Conservation (phyloP, 192 early-diverging fungal genomes). For the Umbelopsis sp. region DNA sequence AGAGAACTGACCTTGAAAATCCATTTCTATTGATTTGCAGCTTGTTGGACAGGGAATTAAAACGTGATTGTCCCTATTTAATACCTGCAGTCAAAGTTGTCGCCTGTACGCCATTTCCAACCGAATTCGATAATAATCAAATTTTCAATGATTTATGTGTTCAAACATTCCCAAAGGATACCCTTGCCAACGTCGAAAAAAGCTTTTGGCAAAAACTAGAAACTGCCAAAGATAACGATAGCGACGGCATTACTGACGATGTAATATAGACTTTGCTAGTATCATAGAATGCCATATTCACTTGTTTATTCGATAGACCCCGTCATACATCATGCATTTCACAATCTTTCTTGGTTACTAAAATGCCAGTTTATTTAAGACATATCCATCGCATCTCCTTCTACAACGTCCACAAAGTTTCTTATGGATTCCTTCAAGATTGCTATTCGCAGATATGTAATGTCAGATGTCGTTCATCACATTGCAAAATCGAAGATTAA, state of each 20-base stretch:
- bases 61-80: conserved; percentile 34
- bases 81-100: conserved; percentile 27
- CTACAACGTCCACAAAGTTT: conserved; percentile 59
- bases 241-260: neutral
- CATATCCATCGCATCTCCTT: conserved; percentile 69
- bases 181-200: conserved; percentile 1
- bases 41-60: conserved; percentile 29
- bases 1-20: neutral
- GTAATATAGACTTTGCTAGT: neutral
- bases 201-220: conserved; percentile 21
- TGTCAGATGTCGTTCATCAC: neutral
- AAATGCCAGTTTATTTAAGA: conserved; percentile 5
- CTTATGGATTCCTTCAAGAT: conserved; percentile 57
- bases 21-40: neutral
- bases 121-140: conserved; percentile 36
- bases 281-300: no score
- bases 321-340: no score
- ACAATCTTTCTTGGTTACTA: neutral
- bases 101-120: conserved; percentile 24
- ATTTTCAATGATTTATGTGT: conserved; percentile 40
- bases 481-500: neutral
- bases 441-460: conserved; percentile 21
- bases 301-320: no score
- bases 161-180: conserved; percentile 27
- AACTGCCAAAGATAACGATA: neutral